Percentiles rank a stretch among this genome's conserved stretches.
Conservation (phyloP, 2,329 filamentous ascomycete genomes). For the Rasamsonia emersonii region DNA sequence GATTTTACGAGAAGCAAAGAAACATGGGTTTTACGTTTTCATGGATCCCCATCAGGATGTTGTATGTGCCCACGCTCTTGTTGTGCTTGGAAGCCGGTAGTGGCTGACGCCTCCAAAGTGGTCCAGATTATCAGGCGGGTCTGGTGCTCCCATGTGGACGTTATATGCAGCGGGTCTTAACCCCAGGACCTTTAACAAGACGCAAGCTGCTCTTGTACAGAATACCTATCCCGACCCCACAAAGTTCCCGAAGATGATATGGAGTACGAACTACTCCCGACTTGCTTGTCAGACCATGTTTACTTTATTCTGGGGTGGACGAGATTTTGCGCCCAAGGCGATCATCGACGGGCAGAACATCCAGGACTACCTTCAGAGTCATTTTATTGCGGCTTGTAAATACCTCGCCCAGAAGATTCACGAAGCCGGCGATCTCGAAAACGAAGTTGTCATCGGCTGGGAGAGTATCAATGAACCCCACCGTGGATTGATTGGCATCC, state of each 20-base stretch:
- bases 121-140: constrained; percentile 90
- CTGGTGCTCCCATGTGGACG: constrained; percentile 96
- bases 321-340: constrained; percentile 89
- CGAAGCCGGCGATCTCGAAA: constrained; percentile 75
- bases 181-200: constrained; percentile 72
- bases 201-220: constrained; percentile 87
- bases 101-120: constrained; percentile 46
- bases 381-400: constrained; percentile 71
- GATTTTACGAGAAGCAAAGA: constrained; percentile 71
- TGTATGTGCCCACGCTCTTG: constrained; percentile 42
- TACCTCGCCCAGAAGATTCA: constrained; percentile 78
- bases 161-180: constrained; percentile 89
- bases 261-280: constrained; percentile 93
- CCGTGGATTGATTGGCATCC: constrained; percentile 73
- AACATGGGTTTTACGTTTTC: constrained; percentile 91
- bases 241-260: constrained; percentile 96
- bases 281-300: constrained; percentile 85
- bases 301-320: constrained; percentile 85
- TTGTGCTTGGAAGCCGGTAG: neutral
- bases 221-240: constrained; percentile 83
- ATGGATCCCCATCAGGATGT: constrained; percentile 99
- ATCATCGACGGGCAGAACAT: constrained; percentile 93
- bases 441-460: constrained; percentile 86
- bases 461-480: constrained; percentile 96
- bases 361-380: constrained; percentile 84